Evolutionary conservation across 1,284 basidiomycete species (phyloP).

Genomic region (Entoloma clypeatum): DNA sequence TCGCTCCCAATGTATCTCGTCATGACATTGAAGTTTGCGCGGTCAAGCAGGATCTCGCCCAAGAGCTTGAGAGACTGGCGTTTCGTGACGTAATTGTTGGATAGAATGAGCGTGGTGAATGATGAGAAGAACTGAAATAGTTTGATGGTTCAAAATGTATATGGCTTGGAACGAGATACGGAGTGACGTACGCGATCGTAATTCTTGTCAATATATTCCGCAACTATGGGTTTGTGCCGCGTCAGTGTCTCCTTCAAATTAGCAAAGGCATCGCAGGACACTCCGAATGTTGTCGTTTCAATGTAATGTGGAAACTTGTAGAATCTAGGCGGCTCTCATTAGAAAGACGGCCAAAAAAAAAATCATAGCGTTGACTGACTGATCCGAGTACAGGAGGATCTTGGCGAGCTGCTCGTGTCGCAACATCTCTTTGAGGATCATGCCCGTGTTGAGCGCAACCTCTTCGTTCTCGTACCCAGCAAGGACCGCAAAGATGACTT

Average conservation of each 20-base stretch:
- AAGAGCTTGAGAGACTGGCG: conserved; percentile 97
- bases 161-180: conserved; percentile 6
- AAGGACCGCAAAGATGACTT: conserved; percentile 86
- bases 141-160: conserved; percentile 6
- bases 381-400: conserved; percentile 88
- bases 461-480: conserved; percentile 94
- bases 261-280: conserved; percentile 96
- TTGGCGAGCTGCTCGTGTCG: conserved; percentile 90
- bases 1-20: conserved; percentile 93
- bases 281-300: conserved; percentile 96
- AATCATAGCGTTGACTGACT: conserved; percentile 57
- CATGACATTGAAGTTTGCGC: conserved; percentile 98
- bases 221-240: conserved; percentile 95
- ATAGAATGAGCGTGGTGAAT: conserved; percentile 89
- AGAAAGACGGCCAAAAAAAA: too few relatives aligned
- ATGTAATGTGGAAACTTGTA: conserved; percentile 97
- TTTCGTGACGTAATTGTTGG: conserved; percentile 98
- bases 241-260: conserved; percentile 97
- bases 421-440: conserved; percentile 97
- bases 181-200: conserved; percentile 78
- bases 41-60: conserved; percentile 95
- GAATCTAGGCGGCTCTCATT: conserved; percentile 56
- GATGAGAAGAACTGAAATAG: conserved; percentile 84
- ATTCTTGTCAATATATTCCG: conserved; percentile 92
- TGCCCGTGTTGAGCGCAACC: conserved; percentile 94